Conservation (phyloP, 1,139 yeast genomes). For the Scheffersomyces lignicola region DNA sequence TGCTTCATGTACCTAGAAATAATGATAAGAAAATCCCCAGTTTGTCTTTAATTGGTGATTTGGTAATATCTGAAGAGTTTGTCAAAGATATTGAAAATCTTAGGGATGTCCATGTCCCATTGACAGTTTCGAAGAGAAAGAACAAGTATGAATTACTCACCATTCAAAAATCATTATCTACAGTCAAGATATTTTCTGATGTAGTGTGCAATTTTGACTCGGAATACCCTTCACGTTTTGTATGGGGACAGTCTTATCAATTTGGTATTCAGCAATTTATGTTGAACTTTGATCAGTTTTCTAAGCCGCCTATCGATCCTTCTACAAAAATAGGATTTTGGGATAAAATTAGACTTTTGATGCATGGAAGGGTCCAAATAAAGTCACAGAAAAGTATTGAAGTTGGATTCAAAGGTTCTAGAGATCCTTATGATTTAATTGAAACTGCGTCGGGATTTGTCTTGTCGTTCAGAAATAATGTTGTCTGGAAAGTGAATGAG, state of each 20-base stretch:
- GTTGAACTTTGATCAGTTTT: slow-evolving; percentile 78
- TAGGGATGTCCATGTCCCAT: slow-evolving; percentile 62
- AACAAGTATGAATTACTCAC: slow-evolving; percentile 56
- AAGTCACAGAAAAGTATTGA: slow-evolving; percentile 45
- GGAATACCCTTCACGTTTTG: slow-evolving; percentile 60
- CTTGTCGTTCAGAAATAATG: slow-evolving; percentile 37
- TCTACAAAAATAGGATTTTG: slow-evolving; percentile 57
- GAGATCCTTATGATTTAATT: slow-evolving; percentile 46
- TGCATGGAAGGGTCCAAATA: slow-evolving; percentile 48
- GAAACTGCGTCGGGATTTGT: slow-evolving; percentile 42
- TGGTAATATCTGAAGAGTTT: slow-evolving; percentile 49
- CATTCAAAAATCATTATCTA: slow-evolving; percentile 74
- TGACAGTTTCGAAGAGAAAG: slow-evolving; percentile 36
- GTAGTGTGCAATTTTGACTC: slow-evolving; percentile 58
- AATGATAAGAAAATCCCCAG: slow-evolving; percentile 13
- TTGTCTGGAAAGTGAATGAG: slow-evolving; percentile 41
- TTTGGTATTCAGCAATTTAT: slow-evolving; percentile 84
- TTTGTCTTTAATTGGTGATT: slow-evolving; percentile 44
- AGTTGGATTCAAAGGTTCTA: slow-evolving; percentile 51
- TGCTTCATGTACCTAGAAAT: slow-evolving; percentile 37
- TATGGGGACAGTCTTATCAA: slow-evolving; percentile 86
- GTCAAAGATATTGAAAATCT: slow-evolving; percentile 44
- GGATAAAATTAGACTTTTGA: slow-evolving; percentile 52
- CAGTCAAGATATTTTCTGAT: slow-evolving; percentile 72
- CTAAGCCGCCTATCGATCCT: slow-evolving; percentile 77